phyloP scores from a whole-genome alignment of 2,329 filamentous ascomycete species.

The Sporothrix dimorphospora region DNA sequence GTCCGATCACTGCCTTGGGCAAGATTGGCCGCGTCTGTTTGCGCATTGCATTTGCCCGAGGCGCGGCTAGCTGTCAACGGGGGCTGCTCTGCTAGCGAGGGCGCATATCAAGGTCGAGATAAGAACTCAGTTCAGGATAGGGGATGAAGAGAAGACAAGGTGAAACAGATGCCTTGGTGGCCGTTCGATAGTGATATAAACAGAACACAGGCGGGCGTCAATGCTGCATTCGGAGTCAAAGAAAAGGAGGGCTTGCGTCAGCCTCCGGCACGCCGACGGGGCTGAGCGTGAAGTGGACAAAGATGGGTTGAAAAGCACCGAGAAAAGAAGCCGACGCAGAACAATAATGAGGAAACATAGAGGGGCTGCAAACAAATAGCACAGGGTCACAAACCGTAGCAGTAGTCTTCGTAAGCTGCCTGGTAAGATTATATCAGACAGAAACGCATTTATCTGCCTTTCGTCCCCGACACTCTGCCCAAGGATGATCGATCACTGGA shows the following conservation, averaged over 20 bases:
- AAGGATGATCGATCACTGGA: constrained; percentile 5
- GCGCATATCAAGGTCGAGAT: not conserved
- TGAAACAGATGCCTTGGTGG: not conserved
- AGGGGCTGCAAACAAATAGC: not conserved
- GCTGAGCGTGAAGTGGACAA: constrained; percentile 11
- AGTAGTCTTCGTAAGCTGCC: not conserved
- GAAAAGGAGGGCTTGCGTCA: constrained; percentile 20
- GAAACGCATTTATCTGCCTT: not conserved
- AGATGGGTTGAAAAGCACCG: not conserved
- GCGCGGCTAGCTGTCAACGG: not conserved
- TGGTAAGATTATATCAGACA: constrained; percentile 2
- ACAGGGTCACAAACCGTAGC: not conserved
- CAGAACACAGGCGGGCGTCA: not conserved
- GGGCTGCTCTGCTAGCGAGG: not conserved
- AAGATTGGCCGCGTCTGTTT: not conserved
- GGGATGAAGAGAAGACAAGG: not conserved
- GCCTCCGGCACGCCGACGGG: constrained; percentile 20
- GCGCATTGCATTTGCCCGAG: not conserved
- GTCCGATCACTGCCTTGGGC: not conserved
- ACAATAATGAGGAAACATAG: not conserved
- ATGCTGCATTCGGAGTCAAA: not conserved
- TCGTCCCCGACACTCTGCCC: not conserved
- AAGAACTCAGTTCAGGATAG: not conserved
- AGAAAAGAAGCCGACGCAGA: not conserved
- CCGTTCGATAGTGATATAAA: not conserved